Evolutionary conservation across 352 stramenopile genomes (phyloP).

Genomic region (Phytophthora brassicae): DNA sequence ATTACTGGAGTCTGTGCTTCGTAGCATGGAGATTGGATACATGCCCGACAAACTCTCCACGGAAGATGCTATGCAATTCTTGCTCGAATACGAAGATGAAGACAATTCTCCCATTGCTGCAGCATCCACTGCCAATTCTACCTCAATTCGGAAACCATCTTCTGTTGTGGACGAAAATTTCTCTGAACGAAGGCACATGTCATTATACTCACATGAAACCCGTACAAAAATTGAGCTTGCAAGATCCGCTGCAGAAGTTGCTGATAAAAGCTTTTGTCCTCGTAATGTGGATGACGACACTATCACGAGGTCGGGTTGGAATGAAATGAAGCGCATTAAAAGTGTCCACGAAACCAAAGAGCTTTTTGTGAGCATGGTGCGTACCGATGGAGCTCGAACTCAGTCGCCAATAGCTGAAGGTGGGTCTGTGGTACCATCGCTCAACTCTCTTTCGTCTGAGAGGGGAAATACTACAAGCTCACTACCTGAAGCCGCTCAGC

Average conservation of each 20-base stretch:
- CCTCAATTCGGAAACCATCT: constrained; percentile 11
- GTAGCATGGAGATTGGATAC: constrained; percentile 72
- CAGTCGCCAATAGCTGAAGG: constrained; percentile 7
- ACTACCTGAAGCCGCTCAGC: constrained; percentile 4
- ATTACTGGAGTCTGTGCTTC: constrained; percentile 63
- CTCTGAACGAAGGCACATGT: constrained; percentile 12
- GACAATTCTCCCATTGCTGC: background rate
- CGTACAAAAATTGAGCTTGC: constrained; percentile 8
- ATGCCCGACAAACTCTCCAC: constrained; percentile 41
- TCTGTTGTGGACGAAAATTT: background rate
- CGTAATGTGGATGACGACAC: constrained; percentile 4
- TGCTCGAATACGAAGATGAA: constrained; percentile 43
- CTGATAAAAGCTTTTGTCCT: constrained; percentile 9
- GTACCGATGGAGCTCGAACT: constrained; percentile 7
- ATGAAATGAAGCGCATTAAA: constrained; percentile 28
- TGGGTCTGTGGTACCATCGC: background rate
- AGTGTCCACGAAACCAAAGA: constrained; percentile 64
- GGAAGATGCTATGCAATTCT: constrained; percentile 63
- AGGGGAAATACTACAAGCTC: constrained; percentile 4
- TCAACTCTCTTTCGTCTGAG: constrained; percentile 12
- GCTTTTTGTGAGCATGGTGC: constrained; percentile 45
- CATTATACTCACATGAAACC: constrained; percentile 6
- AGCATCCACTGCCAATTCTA: constrained; percentile 8
- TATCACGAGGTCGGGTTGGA: background rate
- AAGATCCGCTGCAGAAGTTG: constrained; percentile 16